Percentiles rank a stretch among this genome's conserved stretches.
Conservation (phyloP, 2,329 filamentous ascomycete genomes). For the Aureobasidium sp. region DNA sequence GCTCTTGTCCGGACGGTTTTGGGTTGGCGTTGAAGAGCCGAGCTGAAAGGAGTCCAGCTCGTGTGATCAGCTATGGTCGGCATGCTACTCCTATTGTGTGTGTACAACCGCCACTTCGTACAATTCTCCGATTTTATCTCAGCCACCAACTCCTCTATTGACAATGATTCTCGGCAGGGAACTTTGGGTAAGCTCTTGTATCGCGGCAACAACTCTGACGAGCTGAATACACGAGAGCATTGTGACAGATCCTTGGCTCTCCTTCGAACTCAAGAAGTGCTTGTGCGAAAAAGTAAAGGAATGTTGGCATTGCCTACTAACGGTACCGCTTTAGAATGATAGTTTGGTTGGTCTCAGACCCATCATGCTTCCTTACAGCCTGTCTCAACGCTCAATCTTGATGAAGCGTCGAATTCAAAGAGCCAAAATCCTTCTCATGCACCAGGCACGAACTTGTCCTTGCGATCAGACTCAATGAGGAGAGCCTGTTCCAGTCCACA, state of each 20-base stretch:
- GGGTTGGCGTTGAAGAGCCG: background rate
- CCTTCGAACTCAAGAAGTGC: no score
- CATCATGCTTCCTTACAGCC: background rate
- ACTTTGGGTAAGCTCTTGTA: background rate
- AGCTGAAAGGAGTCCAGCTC: background rate
- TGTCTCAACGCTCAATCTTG: no score
- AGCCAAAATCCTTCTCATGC: background rate
- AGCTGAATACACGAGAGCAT: background rate
- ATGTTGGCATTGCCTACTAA: no score
- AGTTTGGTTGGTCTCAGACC: background rate
- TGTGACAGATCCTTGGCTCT: background rate
- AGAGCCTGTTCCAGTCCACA: constrained; percentile 10
- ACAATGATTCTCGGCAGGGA: background rate
- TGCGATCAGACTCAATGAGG: background rate
- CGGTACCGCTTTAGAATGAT: no score
- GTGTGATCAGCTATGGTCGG: background rate
- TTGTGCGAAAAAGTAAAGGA: no score
- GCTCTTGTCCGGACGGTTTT: background rate
- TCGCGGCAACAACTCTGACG: background rate
- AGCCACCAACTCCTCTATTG: background rate
- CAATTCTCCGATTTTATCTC: no score
- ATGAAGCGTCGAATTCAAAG: background rate
- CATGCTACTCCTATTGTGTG: background rate
- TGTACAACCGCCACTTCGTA: background rate
- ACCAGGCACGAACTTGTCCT: background rate